Percentiles rank a stretch among this genome's conserved stretches.
These are phyloP conservation scores for Sungouiella blattae DNA, from an alignment of 805 yeast species.

Conservation along the genomic window DNA sequence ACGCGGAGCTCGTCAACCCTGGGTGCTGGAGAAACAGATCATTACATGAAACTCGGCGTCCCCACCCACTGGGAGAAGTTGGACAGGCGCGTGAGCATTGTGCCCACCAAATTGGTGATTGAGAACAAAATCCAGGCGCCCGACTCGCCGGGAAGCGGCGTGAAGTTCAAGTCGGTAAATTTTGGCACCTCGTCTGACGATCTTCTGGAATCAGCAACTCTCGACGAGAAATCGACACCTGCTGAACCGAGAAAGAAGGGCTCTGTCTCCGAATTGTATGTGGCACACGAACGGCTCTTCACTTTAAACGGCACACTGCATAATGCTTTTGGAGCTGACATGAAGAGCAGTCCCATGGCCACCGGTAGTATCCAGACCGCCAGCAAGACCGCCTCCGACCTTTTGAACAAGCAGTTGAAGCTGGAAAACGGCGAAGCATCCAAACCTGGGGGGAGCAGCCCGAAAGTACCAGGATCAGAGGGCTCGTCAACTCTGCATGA, in stretches of 20 bases:
- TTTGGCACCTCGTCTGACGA: neutral
- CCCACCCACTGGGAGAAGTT: constrained; percentile 11
- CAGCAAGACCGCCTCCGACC: constrained; percentile 9
- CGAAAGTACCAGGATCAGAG: too few species aligned
- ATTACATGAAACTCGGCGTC: neutral
- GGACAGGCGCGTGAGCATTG: constrained; percentile 25
- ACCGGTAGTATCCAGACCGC: constrained; percentile 8
- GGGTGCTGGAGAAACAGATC: too few species aligned
- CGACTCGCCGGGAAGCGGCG: neutral
- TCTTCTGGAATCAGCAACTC: neutral
- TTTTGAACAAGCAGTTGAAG: constrained; percentile 8
- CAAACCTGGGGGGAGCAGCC: constrained; percentile 1
- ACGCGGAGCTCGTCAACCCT: constrained; percentile 2
- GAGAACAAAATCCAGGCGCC: constrained; percentile 9
- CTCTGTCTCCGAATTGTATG: constrained; percentile 21
- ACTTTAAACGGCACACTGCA: neutral
- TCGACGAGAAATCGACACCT: neutral
- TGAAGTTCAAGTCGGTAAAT: neutral
- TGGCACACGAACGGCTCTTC: constrained; percentile 33
- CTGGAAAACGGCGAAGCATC: constrained; percentile 5
- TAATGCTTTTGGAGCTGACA: neutral
- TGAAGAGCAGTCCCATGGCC: constrained; percentile 2
- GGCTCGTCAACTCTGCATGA: neutral
- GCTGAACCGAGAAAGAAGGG: constrained; percentile 5
- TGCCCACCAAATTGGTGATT: constrained; percentile 24